A percentile compares a stretch with the other conserved stretches of the same genome.
phyloP scores from a whole-genome alignment of 1,284 basidiomycete species.

The Porodaedalea pini region DNA sequence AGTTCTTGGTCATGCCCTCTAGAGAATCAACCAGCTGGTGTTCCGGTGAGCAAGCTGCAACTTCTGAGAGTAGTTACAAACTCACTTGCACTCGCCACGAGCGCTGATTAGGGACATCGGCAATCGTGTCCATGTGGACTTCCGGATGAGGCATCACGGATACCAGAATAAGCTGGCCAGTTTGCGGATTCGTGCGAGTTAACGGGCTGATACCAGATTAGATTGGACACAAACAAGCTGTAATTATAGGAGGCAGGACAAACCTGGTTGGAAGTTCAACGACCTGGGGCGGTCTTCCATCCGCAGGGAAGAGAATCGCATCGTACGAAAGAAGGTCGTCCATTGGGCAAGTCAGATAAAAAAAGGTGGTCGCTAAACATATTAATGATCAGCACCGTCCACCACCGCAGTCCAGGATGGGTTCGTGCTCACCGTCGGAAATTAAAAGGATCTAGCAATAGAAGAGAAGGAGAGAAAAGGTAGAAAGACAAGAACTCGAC shows the following conservation, averaged over 20 bases:
- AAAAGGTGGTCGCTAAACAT: background rate
- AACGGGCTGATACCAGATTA: conserved; percentile 45
- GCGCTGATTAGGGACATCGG: conserved; percentile 59
- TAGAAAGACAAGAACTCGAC: conserved; percentile 10
- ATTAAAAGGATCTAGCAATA: conserved; percentile 19
- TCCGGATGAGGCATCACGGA: conserved; percentile 69
- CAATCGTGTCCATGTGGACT: conserved; percentile 79
- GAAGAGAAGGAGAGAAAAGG: conserved; percentile 13
- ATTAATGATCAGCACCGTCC: conserved; percentile 9
- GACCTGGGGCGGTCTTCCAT: conserved; percentile 57
- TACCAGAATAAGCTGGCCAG: conserved; percentile 34
- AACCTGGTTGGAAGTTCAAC: conserved; percentile 58
- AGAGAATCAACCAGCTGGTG: conserved; percentile 65
- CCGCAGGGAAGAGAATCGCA: conserved; percentile 56
- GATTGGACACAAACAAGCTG: background rate
- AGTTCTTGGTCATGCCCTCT: conserved; percentile 73
- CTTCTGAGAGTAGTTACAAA: conserved; percentile 15
- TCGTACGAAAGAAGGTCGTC: conserved; percentile 57
- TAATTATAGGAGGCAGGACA: background rate
- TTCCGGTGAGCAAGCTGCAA: conserved; percentile 1
- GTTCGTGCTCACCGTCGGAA: conserved; percentile 6
- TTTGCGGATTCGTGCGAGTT: conserved; percentile 43
- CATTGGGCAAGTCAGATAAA: conserved; percentile 36
- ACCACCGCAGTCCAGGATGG: conserved; percentile 11
- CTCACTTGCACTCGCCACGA: conserved; percentile 71